A percentile compares a stretch with the other conserved stretches of the same genome.
These are phyloP conservation scores for Geotrichum reessii DNA, from an alignment of 1,139 yeast genomes.

Conservation along the genomic window DNA sequence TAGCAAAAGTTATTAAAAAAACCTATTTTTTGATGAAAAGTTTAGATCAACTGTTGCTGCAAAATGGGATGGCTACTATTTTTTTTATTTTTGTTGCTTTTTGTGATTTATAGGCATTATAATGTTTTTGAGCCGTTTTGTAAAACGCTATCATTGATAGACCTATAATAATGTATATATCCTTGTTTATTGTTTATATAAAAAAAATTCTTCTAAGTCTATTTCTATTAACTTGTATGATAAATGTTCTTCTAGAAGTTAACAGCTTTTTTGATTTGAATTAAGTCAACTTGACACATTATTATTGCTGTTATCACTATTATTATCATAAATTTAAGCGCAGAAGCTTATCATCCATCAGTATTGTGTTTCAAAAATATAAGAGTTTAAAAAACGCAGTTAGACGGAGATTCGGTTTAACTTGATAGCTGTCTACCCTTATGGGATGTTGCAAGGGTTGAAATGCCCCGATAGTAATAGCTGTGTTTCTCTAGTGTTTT, in stretches of 20 bases:
- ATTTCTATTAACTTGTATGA: no score
- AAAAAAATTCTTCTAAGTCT: no score
- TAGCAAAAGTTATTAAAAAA: background rate
- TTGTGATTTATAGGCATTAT: no score
- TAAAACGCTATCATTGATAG: no score
- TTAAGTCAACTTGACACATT: no score
- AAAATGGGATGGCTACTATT: background rate
- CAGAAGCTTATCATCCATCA: background rate
- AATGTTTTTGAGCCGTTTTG: no score
- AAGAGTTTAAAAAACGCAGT: no score
- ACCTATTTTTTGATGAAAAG: background rate
- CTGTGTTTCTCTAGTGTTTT: background rate
- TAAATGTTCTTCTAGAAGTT: no score
- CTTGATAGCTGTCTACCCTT: background rate
- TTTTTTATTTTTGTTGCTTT: background rate
- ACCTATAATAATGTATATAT: no score
- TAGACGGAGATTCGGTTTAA: background rate
- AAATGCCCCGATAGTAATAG: background rate
- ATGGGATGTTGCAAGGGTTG: background rate
- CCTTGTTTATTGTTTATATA: background rate
- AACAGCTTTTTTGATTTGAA: no score
- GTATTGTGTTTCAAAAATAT: background rate
- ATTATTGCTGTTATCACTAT: no score
- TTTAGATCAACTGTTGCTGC: background rate
- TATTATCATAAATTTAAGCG: no score